Base-by-base conservation (phyloP, 1,139 yeast species). In the Magnusiomyces suaveolens region DNA sequence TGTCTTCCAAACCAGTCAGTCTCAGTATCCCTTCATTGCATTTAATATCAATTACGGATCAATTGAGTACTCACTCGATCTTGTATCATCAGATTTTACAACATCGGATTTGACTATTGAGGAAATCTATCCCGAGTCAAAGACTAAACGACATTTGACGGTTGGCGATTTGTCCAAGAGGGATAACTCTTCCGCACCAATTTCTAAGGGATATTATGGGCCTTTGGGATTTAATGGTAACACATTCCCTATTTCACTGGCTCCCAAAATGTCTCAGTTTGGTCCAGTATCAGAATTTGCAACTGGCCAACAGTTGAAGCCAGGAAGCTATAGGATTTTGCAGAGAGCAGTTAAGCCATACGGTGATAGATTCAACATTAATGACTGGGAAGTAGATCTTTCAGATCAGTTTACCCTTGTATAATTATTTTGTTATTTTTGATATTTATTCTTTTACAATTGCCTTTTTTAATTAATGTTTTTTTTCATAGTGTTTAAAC, bases 251-350 rank as follows among this genome's bases (percentile, higher is more conserved):
- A n/a, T n/a, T 26, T 8, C 25, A 2, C 23, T 49, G 43, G 21
- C 23, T 16, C 20, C 41, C 21, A 29, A 18, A 50, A 12, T 6
- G 2, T 8, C 33, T 44, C 25, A 39, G 32, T 16, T 49, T 46
- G n/a, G 16, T 18, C 51, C 49, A 14, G 23, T 53, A 23, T 18
- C 46, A 33, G 32, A 43, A n/a, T 48, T 51, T 36, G 46, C 54
- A 12, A 39, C 48, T 25, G 48, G 49, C n/a, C 20, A 48, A 20
- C 25, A 14, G 2, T 36, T 54, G 2, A 39, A 43, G 1, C 43
- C 55, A 12, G 58, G 58, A 3, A 48, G 12, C 10, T 56, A 56
- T 39, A 47, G 41, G 24, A 21, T 56, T 6, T 39, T 56, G 46
- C 43, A 50, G 3, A 33, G 56, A 26, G 53, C 58, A 3, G 39